These are phyloP conservation scores for Limnanthes douglasii DNA, from an alignment of 345 rosid genomes.

Conservation along the genomic window DNA sequence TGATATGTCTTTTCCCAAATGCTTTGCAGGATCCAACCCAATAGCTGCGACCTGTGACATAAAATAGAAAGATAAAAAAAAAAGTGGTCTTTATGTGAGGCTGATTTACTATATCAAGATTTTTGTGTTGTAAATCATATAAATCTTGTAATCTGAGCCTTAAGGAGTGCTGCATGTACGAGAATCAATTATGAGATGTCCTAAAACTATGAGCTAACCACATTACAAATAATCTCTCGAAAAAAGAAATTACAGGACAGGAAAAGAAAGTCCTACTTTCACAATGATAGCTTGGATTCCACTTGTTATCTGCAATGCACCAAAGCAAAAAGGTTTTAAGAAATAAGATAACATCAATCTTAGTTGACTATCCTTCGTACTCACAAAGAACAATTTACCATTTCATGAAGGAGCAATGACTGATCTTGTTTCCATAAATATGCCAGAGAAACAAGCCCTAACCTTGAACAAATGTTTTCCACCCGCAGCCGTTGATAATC, in stretches of 20 bases:
- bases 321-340: constrained; percentile 5
- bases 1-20: constrained; percentile 78
- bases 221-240: too few relatives aligned
- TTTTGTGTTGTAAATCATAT: too few relatives aligned
- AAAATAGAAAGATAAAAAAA: background rate
- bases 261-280: constrained; percentile 36
- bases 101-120: too few relatives aligned
- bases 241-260: background rate
- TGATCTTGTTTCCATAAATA: constrained; percentile 98
- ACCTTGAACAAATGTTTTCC: constrained; percentile 93
- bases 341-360: constrained; percentile 5
- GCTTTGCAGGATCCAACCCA: constrained; percentile 82
- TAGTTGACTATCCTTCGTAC: constrained; percentile 3
- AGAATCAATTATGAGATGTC: too few relatives aligned
- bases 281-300: constrained; percentile 60
- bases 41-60: constrained; percentile 73
- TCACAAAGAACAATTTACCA: constrained; percentile 40
- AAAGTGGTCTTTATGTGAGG: background rate
- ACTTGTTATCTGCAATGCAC: constrained; percentile 43
- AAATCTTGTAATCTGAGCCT: too few relatives aligned
- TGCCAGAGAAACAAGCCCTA: constrained; percentile 96
- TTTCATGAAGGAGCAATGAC: constrained; percentile 81
- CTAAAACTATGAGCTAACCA: too few relatives aligned
- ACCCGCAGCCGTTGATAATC: constrained; percentile 92
- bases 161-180: too few relatives aligned